Evolutionary conservation across 2,329 filamentous ascomycete genomes (phyloP).

Genomic region (Uncinocarpus reesii): DNA sequence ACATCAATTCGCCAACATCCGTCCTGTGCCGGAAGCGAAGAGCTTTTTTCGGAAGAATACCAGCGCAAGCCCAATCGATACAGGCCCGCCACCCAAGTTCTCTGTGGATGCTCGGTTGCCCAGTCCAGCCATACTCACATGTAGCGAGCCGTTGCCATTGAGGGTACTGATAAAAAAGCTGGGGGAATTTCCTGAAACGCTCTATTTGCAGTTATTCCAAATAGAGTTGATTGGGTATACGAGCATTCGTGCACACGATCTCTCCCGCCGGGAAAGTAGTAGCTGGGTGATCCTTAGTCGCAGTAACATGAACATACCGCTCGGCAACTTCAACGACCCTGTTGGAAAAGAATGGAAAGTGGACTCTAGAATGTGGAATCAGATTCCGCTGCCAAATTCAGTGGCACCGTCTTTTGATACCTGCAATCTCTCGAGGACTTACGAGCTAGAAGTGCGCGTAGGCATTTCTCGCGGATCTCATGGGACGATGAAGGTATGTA

Average conservation of each 20-base stretch:
- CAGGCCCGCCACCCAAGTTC: conserved; percentile 44
- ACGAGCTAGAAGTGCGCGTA: conserved; percentile 73
- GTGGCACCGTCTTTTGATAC: conserved; percentile 78
- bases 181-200: conserved; percentile 54
- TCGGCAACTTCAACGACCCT: conserved; percentile 50
- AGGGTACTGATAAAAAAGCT: conserved; percentile 70
- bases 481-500: conserved; percentile 41
- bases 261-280: conserved; percentile 57
- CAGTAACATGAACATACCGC: conserved; percentile 59
- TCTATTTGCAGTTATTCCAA: conserved; percentile 69
- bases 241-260: conserved; percentile 64
- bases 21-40: conserved; percentile 37
- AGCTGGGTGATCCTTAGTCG: conserved; percentile 67
- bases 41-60: conserved; percentile 48
- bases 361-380: conserved; percentile 62
- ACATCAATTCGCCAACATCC: conserved; percentile 43
- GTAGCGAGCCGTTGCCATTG: conserved; percentile 74
- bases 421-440: conserved; percentile 74
- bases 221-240: conserved; percentile 74
- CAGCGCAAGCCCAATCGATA: conserved; percentile 22
- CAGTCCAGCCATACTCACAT: conserved; percentile 77
- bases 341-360: conserved; percentile 59
- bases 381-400: conserved; percentile 64
- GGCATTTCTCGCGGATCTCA: conserved; percentile 64
- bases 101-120: conserved; percentile 77